Evolutionary conservation across 2,329 filamentous ascomycete species (phyloP).

Genomic region (Emergomyces orientalis): DNA sequence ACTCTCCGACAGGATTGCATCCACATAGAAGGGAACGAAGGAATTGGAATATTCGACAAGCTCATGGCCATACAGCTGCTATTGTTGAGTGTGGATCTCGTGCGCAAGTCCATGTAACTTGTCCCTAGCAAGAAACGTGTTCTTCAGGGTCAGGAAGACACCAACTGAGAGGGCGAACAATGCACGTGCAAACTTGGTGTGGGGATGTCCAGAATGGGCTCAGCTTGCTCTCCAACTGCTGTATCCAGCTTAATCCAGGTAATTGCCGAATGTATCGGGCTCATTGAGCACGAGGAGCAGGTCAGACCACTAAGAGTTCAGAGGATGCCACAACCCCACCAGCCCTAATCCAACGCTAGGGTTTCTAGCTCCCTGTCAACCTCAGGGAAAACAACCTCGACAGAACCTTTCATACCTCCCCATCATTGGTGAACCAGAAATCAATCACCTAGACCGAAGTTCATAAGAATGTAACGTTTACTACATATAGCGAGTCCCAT

Average conservation of each 20-base stretch:
- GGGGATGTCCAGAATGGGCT: neutral
- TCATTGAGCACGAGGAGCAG: neutral
- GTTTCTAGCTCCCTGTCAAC: neutral
- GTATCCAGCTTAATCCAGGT: neutral
- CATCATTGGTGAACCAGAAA: neutral
- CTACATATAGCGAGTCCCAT: neutral
- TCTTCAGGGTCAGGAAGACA: neutral
- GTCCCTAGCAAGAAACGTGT: neutral
- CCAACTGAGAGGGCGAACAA: neutral
- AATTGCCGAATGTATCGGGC: neutral
- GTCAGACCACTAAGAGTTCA: neutral
- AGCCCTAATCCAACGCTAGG: neutral
- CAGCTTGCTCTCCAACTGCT: neutral
- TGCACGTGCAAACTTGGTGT: neutral
- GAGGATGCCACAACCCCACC: neutral
- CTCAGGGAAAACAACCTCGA: neutral
- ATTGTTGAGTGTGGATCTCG: neutral
- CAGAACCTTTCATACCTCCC: neutral
- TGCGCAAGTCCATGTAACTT: neutral
- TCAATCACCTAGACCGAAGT: neutral
- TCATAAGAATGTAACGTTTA: neutral
- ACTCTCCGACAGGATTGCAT: neutral
- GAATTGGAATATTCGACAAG: neutral
- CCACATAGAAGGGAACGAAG: neutral
- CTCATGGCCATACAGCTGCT: neutral